These are phyloP conservation scores for Microsporum audouinii DNA, from an alignment of 2,329 filamentous ascomycete species.

Conservation along the genomic window DNA sequence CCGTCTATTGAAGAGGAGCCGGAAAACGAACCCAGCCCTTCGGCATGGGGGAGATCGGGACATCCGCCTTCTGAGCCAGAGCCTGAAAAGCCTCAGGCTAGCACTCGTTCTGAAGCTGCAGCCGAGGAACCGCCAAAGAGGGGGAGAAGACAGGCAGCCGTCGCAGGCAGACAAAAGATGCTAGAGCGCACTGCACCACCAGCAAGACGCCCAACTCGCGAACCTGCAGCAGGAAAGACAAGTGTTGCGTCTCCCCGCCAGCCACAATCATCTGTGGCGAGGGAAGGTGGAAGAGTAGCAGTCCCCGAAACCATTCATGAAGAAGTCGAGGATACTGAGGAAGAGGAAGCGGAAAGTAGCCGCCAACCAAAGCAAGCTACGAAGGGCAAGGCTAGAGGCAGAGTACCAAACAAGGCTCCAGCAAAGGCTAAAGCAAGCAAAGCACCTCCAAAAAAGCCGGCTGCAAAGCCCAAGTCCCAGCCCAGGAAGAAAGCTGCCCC, in stretches of 20 bases:
- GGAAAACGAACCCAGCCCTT: not conserved
- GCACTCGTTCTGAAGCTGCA: not conserved
- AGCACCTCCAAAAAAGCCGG: not conserved
- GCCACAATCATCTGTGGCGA: not conserved
- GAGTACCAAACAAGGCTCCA: not conserved
- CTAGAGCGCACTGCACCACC: not conserved
- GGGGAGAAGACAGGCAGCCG: constrained; percentile 1
- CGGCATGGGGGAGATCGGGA: not conserved
- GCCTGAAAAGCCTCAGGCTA: not conserved
- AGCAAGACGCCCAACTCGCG: not conserved
- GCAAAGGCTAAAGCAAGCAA: not conserved
- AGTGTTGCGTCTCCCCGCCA: not conserved
- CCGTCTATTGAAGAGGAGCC: not conserved
- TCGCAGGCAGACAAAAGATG: not conserved
- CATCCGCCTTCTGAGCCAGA: not conserved
- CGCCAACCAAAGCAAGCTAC: not conserved
- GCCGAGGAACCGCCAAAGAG: not conserved
- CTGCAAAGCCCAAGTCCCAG: not conserved
- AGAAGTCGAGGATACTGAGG: not conserved
- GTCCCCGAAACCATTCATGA: not conserved
- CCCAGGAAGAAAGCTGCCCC: not conserved
- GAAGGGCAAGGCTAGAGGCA: not conserved
- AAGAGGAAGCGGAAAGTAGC: not conserved
- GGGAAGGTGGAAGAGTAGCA: not conserved
- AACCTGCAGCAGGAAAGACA: not conserved